Conservation (phyloP, 2,329 filamentous ascomycete genomes). For the Plectosphaerella plurivora region DNA sequence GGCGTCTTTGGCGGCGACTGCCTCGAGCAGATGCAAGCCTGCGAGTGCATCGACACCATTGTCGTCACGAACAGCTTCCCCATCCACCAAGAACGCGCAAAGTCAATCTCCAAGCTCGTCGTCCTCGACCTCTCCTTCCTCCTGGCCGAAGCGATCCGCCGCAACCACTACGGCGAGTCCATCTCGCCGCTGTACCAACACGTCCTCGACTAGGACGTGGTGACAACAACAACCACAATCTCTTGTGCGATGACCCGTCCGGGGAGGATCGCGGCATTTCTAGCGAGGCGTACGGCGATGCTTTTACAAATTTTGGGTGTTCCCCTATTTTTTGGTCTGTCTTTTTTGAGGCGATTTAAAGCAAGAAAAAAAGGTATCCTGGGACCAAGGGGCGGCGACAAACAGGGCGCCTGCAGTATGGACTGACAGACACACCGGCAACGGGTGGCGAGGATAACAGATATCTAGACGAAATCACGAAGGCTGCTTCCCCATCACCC, state of each 20-base stretch:
- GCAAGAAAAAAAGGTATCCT: conserved; percentile 14
- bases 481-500: neutral
- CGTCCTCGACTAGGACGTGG: conserved; percentile 42
- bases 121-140: conserved; percentile 86
- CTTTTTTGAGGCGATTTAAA: conserved; percentile 3
- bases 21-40: conserved; percentile 83
- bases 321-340: too few species aligned
- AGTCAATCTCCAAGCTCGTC: conserved; percentile 74
- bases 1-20: conserved; percentile 89
- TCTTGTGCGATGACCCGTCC: neutral
- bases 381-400: neutral
- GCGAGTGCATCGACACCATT: conserved; percentile 89
- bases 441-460: neutral
- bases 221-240: neutral
- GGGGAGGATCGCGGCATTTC: conserved; percentile 4
- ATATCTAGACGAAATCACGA: neutral
- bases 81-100: conserved; percentile 69
- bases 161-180: conserved; percentile 94
- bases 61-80: conserved; percentile 98
- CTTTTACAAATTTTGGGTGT: neutral
- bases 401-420: neutral
- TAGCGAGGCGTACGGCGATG: conserved; percentile 30
- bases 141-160: conserved; percentile 84
- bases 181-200: conserved; percentile 68
- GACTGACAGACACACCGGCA: neutral